Base-by-base conservation (phyloP, 306 rosid genomes). In the Lagenaria siceraria region DNA sequence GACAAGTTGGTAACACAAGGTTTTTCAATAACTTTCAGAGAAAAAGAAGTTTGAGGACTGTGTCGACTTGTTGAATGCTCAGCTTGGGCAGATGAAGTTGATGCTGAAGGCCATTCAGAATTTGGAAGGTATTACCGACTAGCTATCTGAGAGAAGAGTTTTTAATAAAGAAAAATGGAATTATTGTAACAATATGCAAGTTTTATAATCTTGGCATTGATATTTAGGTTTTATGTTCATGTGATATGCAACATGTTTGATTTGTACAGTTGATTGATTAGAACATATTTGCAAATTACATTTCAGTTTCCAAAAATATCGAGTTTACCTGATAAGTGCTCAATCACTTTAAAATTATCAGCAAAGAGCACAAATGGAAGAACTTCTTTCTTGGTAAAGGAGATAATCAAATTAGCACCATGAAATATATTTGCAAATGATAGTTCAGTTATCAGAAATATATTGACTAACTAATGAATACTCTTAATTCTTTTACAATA, bases 71-170 rank as follows among this genome's bases (percentile, higher is more conserved):
- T 78, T 78, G 63, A 75, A 52, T 78, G 80, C 74, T 46, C 99
- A 96, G 85, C 85, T 92, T 72, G 93, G 87, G 79, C 97, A 96
- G 87, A 90, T 92, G 96, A 96, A 90, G 89, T 85, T 85, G 69
- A 90, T 96, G 98, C 87, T 90, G 74, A 87, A 81, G 84, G 88
- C 92, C 66, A 79, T 96, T 63, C 83, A 79, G 80, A 85, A 87
- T 87, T 70, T 96, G 87, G 98, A 96, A 92, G 99, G 99, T 96
- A 87, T 64, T 79, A 43, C 63, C 10, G 61, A 38, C 27, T 8
- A 77, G 65, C n/a, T 71, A 35, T 79, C 46, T 36, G 35, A 61
- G 7, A 61, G 56, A 75, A 14, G 1, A 49, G 53, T 78, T 19
- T 25, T 19, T 48, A 27, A 51, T 46, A 13, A 46, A 43, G 38